A percentile compares a stretch with the other conserved stretches of the same genome.
Evolutionary conservation across 2,329 filamentous ascomycete species (phyloP).

Genomic region (Calonectria hongkongensis): DNA sequence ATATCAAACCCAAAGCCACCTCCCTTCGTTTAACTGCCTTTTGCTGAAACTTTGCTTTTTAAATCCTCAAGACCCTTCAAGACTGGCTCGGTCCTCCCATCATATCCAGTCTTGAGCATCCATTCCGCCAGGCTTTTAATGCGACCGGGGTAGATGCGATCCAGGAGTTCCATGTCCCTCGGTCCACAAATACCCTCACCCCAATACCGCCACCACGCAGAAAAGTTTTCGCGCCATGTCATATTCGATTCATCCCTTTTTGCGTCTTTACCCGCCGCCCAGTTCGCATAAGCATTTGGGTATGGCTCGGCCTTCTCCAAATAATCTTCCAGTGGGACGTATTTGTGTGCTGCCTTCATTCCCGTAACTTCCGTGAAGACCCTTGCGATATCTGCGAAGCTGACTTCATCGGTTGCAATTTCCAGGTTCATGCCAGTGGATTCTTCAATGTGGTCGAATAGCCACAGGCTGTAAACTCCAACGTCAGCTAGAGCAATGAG

Average conservation of each 20-base stretch:
- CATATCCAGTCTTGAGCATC: background rate
- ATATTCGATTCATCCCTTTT: background rate
- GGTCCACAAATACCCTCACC: background rate
- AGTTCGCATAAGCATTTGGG: background rate
- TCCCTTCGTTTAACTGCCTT: background rate
- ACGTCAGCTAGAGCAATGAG: background rate
- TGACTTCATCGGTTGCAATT: conserved; percentile 5
- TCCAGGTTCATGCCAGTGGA: background rate
- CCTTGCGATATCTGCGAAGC: background rate
- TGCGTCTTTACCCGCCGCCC: background rate
- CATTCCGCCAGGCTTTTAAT: background rate
- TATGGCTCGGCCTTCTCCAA: background rate
- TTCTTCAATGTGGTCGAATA: background rate
- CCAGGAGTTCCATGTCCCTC: background rate
- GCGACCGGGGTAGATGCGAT: background rate
- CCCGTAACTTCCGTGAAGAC: conserved; percentile 5
- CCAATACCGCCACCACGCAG: conserved; percentile 9
- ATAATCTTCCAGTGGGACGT: background rate
- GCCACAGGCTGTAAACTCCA: background rate
- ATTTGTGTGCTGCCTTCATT: background rate
- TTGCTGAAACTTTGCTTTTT: background rate
- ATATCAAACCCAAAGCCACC: no score
- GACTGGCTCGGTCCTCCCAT: background rate
- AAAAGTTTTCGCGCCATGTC: conserved; percentile 1
- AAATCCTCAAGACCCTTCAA: background rate